Conservation (phyloP, 805 yeast genomes). For the Metschnikowia reukaufii region DNA sequence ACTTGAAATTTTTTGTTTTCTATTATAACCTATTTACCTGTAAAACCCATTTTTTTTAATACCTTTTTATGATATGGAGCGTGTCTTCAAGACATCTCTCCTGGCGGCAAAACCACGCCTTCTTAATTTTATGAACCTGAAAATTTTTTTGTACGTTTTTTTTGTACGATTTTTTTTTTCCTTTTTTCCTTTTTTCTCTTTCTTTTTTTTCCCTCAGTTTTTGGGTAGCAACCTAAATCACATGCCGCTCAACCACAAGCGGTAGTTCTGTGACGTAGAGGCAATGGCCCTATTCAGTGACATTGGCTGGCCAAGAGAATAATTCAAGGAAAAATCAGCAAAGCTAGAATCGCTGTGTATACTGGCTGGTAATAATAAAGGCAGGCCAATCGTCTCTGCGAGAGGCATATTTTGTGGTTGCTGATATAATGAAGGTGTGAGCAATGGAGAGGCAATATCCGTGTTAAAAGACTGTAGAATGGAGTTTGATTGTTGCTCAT, state of each 20-base stretch:
- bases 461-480: conserved; percentile 17
- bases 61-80: conserved; percentile 5
- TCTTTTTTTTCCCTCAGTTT: neutral
- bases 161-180: neutral
- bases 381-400: conserved; percentile 22
- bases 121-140: neutral
- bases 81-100: neutral
- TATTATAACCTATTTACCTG: conserved; percentile 7
- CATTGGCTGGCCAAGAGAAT: conserved; percentile 26
- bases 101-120: too few relatives aligned
- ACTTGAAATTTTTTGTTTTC: neutral
- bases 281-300: conserved; percentile 16
- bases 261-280: conserved; percentile 39
- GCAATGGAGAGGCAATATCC: conserved; percentile 38
- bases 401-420: conserved; percentile 18
- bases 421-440: conserved; percentile 37
- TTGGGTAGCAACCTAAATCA: too few relatives aligned
- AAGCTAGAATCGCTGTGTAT: conserved; percentile 21
- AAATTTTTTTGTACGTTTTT: neutral
- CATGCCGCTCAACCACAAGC: conserved; percentile 39
- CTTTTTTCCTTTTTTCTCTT: neutral
- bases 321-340: conserved; percentile 36
- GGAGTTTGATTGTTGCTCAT: conserved; percentile 27
- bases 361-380: conserved; percentile 25
- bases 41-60: conserved; percentile 4